A percentile compares a stretch with the other conserved stretches of the same genome.
These are phyloP conservation scores for Candida mesenterica DNA, from an alignment of 1,139 yeast species.

Conservation along the genomic window DNA sequence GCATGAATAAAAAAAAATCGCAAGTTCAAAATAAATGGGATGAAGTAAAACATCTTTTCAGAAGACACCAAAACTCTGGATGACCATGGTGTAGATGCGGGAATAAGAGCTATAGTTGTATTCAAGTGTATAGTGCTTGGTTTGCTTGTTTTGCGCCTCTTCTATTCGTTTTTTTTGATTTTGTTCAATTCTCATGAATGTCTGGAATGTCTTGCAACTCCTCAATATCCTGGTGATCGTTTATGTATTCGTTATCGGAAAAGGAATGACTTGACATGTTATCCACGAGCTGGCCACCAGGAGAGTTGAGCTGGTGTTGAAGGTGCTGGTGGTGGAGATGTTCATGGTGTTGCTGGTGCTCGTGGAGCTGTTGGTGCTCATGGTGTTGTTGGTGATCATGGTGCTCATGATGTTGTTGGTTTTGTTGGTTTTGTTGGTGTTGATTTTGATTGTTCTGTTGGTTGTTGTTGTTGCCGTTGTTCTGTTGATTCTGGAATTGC, in stretches of 20 bases:
- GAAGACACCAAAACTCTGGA: background rate
- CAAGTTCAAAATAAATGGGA: constrained; percentile 1
- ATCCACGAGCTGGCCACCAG: constrained; percentile 9
- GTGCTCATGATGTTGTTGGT: background rate
- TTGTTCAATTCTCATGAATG: too few relatives aligned
- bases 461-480: constrained; percentile 5
- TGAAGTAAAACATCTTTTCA: constrained; percentile 1
- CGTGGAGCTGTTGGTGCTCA: background rate
- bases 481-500: constrained; percentile 38
- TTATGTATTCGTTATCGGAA: constrained; percentile 28
- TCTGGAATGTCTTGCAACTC: constrained; percentile 4
- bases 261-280: constrained; percentile 22
- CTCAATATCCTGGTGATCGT: constrained; percentile 18
- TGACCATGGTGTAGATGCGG: background rate
- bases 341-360: background rate
- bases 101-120: background rate
- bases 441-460: constrained; percentile 1
- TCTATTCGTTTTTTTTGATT: background rate
- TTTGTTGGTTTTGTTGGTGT: background rate
- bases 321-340: background rate
- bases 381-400: background rate
- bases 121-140: too few relatives aligned
- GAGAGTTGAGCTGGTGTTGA: background rate
- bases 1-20: background rate
- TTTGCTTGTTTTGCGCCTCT: background rate